Base-by-base conservation (phyloP, 805 yeast species). In the Cyberlindnera mississippiensis region DNA sequence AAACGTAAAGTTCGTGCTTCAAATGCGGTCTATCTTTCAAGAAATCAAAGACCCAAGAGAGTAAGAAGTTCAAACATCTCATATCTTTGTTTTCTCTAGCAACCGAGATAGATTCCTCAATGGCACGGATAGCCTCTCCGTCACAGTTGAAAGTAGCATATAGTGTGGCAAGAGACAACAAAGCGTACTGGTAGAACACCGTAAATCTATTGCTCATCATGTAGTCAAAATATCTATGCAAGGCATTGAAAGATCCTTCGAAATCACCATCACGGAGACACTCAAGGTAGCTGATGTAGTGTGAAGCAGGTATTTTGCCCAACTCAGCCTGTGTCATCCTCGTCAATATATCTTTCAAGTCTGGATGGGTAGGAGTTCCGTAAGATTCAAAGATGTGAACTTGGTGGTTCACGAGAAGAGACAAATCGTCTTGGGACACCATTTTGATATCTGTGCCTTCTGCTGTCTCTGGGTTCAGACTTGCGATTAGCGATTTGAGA, bases 11-110 rank as follows among this genome's bases (percentile, higher is more conserved):
- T 15, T 67, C 67, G 44, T 73, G 73, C 11, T 67, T 56, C 45
- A 80, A 56, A 37, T 73, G 68, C 0, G 96, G 96, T 52, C 81
- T 73, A 44, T 76, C 75, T 45, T 77, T 78, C 54, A 86, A 69
- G 51, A 83, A 85, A 48, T 81, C 75, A 50, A 80, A 78, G 1
- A 87, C 66, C 89, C 93, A 84, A 9, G 87, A 72, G 37, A 88
- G 65, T 13, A 88, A 72, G 51, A 80, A 80, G 20, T 85, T 82
- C 32, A 88, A 68, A 19, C 95, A 85, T 12, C 72, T 68, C 41
- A 76, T 71, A 59, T 90, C 96, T 47, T 80, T 80, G 52, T 83
- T 82, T 53, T 89, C 96, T 50, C 96, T 68, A 0, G 96, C 96
- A 3, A 89, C 88, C 6, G 84, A 71, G 3, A 88, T 83, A 0